Percentiles rank a stretch among this genome's conserved stretches.
Evolutionary conservation across 202 grass and related monocot species (phyloP).

Genomic region (Carex arenaria): DNA sequence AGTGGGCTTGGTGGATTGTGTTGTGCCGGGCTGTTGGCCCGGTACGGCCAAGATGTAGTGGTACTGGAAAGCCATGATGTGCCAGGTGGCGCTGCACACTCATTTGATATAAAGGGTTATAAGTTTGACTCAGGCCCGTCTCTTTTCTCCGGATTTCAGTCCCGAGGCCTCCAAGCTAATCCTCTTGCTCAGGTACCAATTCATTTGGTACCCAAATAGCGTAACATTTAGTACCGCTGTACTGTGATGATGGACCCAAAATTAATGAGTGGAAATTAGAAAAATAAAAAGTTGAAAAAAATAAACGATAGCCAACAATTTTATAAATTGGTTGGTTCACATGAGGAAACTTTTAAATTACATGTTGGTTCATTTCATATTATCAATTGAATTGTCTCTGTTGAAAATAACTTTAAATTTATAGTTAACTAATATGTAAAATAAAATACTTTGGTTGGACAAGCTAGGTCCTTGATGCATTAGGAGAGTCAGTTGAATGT

Average conservation of each 20-base stretch:
- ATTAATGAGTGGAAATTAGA: neutral
- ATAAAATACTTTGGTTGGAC: slow-evolving; percentile 24
- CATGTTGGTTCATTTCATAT: neutral
- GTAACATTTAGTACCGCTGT: neutral
- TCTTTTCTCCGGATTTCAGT: slow-evolving; percentile 94
- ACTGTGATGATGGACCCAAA: neutral
- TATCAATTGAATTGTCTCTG: neutral
- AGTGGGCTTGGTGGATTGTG: slow-evolving; percentile 86
- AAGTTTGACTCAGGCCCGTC: slow-evolving; percentile 95
- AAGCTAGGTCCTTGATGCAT: slow-evolving; percentile 78
- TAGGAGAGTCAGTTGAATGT: slow-evolving; percentile 67
- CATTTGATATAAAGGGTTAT: slow-evolving; percentile 91
- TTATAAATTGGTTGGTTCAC: neutral
- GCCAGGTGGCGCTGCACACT: slow-evolving; percentile 83
- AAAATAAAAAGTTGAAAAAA: neutral
- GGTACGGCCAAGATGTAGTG: slow-evolving; percentile 78
- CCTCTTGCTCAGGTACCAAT: slow-evolving; percentile 74
- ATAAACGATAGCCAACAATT: neutral
- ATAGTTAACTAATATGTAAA: neutral
- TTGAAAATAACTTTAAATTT: neutral
- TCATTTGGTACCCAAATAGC: neutral
- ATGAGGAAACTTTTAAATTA: neutral
- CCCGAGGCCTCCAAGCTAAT: slow-evolving; percentile 83
- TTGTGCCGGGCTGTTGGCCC: slow-evolving; percentile 73
- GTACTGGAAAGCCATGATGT: slow-evolving; percentile 94